These are phyloP conservation scores for Parsonsia alboflavescens DNA, from an alignment of 257 asterid genomes.

Conservation along the genomic window DNA sequence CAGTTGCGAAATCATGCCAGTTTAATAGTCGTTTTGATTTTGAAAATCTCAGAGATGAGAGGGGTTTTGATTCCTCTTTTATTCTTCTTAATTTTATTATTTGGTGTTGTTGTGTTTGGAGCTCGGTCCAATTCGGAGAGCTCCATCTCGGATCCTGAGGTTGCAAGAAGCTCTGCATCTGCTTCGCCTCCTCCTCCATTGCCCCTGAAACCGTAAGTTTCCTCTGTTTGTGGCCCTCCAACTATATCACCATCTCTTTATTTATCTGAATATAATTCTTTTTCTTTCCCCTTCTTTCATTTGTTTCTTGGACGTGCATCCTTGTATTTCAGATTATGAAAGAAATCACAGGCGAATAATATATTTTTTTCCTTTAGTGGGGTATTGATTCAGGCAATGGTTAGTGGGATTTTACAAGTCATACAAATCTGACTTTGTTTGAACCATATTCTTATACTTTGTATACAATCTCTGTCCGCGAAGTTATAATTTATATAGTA, in stretches of 20 bases:
- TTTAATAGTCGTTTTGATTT: neutral
- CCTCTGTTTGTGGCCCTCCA: neutral
- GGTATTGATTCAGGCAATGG: neutral
- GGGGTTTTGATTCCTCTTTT: slow-evolving; percentile 35
- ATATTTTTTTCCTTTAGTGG: neutral
- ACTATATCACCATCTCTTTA: neutral
- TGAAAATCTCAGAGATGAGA: slow-evolving; percentile 31
- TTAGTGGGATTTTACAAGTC: neutral
- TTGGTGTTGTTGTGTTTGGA: slow-evolving; percentile 45
- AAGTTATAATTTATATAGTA: neutral
- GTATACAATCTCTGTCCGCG: neutral
- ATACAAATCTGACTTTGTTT: neutral
- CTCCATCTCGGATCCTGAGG: slow-evolving; percentile 33
- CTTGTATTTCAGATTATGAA: neutral
- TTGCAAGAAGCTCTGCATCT: slow-evolving; percentile 11
- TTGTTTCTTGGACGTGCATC: neutral
- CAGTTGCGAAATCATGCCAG: neutral
- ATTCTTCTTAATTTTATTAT: slow-evolving; percentile 35
- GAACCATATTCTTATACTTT: neutral
- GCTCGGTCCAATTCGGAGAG: slow-evolving; percentile 31
- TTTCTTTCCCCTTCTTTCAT: neutral
- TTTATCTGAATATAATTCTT: neutral
- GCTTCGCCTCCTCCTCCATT: slow-evolving; percentile 25
- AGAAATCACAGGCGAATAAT: neutral
- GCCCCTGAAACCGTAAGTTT: slow-evolving; percentile 53